phyloP scores from a whole-genome alignment of 176 grass and related monocot genomes.

The Saccharum spontaneum region DNA sequence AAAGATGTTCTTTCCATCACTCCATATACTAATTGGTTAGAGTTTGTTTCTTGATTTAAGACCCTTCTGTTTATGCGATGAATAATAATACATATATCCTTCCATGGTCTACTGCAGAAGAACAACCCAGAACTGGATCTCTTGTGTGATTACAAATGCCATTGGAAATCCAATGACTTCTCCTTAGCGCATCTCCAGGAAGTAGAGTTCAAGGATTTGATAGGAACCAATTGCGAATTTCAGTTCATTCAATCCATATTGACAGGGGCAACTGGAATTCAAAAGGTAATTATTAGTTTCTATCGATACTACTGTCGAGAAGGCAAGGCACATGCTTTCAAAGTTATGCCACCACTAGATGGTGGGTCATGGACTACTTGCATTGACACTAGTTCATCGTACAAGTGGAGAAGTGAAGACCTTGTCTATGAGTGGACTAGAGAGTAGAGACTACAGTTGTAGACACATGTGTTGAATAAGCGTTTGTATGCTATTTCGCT shows the following conservation, averaged over 20 bases:
- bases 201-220: background rate
- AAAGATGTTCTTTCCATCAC: no score
- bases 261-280: background rate
- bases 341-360: background rate
- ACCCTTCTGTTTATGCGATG: no score
- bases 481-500: no score
- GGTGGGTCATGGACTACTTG: no score
- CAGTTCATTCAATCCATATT: background rate
- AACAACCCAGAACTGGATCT: background rate
- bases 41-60: no score
- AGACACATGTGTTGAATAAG: no score
- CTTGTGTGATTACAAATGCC: background rate
- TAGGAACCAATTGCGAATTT: background rate
- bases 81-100: background rate
- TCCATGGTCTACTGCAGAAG: background rate
- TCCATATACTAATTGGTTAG: no score
- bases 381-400: no score
- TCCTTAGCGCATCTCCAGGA: background rate
- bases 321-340: background rate
- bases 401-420: no score
- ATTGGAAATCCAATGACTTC: background rate
- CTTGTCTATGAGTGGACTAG: no score
- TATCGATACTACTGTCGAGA: fast-evolving
- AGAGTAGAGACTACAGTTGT: no score
- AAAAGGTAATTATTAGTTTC: background rate